Evolutionary conservation across 306 rosid species (phyloP).

Genomic region (Psophocarpus tetragonolobus): DNA sequence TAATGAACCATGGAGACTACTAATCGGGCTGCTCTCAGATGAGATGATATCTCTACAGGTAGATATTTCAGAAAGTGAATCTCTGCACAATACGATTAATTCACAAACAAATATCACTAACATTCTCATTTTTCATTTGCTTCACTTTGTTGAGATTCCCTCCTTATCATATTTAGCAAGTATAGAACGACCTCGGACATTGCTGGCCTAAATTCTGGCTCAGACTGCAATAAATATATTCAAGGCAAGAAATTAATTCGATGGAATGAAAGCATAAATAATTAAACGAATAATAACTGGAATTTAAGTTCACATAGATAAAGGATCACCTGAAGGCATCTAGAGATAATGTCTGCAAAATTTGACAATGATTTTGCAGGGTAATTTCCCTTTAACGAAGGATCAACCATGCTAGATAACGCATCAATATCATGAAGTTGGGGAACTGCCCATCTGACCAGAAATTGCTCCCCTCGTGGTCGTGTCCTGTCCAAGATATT

Average conservation of each 20-base stretch:
- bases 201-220: constrained; percentile 91
- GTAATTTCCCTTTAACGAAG: constrained; percentile 68
- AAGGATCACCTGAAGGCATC: constrained; percentile 81
- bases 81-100: constrained; percentile 29
- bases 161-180: constrained; percentile 75
- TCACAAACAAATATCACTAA: constrained; percentile 24
- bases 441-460: constrained; percentile 91
- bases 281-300: neutral
- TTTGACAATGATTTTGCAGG: constrained; percentile 86
- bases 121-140: constrained; percentile 60
- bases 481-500: constrained; percentile 51
- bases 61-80: constrained; percentile 30
- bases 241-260: constrained; percentile 20
- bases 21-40: constrained; percentile 22
- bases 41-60: constrained; percentile 30
- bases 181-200: constrained; percentile 94
- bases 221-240: constrained; percentile 56
- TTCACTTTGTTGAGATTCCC: constrained; percentile 61
- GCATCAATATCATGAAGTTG: constrained; percentile 98
- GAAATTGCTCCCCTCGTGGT: constrained; percentile 77
- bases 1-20: constrained; percentile 25
- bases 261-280: neutral
- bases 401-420: constrained; percentile 91
- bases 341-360: constrained; percentile 87
- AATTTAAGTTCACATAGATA: constrained; percentile 3